phyloP scores from a whole-genome alignment of 176 grass and related monocot species.

The Calamus simplicifolius region DNA sequence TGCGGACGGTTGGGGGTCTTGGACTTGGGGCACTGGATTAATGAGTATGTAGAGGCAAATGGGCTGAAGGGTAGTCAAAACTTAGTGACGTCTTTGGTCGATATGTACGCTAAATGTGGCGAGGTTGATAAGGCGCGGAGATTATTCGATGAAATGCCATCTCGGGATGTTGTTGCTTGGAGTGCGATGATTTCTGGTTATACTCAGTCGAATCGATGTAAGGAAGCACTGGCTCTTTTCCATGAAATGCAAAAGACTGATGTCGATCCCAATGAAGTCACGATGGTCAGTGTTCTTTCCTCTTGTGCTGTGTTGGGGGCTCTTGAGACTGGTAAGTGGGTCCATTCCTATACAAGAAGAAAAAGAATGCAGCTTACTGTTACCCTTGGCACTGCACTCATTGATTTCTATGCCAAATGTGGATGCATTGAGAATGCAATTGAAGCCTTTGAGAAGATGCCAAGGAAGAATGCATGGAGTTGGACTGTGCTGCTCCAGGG shows the following conservation, averaged over 20 bases:
- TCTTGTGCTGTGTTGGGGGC: slow-evolving; percentile 23
- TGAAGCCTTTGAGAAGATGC: slow-evolving; percentile 15
- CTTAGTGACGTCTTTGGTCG: slow-evolving; percentile 13
- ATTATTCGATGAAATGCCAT: slow-evolving; percentile 22
- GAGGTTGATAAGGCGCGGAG: slow-evolving; percentile 13
- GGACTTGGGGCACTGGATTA: slow-evolving; percentile 17
- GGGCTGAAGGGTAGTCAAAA: slow-evolving; percentile 26
- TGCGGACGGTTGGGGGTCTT: slow-evolving; percentile 22
- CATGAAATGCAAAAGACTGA: slow-evolving; percentile 21
- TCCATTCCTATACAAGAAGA: slow-evolving; percentile 25
- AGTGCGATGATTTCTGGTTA: slow-evolving; percentile 30
- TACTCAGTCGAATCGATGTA: slow-evolving; percentile 12
- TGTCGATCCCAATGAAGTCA: slow-evolving; percentile 21
- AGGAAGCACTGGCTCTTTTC: slow-evolving; percentile 24
- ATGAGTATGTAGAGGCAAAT: slow-evolving; percentile 13
- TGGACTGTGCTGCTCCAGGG: slow-evolving; percentile 21
- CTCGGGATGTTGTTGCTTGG: slow-evolving; percentile 25
- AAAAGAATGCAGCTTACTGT: slow-evolving; percentile 12
- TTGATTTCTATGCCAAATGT: slow-evolving; percentile 25
- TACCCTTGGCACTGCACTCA: slow-evolving; percentile 18
- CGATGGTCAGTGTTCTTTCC: slow-evolving; percentile 21
- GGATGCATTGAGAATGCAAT: slow-evolving; percentile 21
- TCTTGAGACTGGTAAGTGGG: slow-evolving; percentile 20
- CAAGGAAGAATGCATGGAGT: slow-evolving; percentile 12
- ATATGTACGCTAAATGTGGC: slow-evolving; percentile 25